Percentiles rank a stretch among this genome's conserved stretches.
Evolutionary conservation across 2,329 filamentous ascomycete species (phyloP).

Genomic region (Sphaerulina musiva): DNA sequence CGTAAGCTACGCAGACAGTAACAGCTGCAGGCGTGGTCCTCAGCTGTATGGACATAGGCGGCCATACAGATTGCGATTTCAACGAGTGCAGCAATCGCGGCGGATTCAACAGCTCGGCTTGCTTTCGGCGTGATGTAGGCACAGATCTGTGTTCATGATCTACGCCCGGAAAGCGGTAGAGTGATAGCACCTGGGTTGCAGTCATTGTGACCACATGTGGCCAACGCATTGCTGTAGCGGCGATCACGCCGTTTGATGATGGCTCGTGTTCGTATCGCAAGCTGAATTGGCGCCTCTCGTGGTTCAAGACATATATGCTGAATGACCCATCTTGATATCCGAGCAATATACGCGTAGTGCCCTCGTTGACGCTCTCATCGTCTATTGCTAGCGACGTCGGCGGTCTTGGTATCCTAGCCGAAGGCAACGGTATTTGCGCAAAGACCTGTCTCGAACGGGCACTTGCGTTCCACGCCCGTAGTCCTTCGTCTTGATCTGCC

Average conservation of each 20-base stretch:
- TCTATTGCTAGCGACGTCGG: constrained; percentile 64
- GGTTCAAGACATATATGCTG: constrained; percentile 58
- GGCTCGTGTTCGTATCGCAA: constrained; percentile 54
- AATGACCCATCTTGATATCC: constrained; percentile 69
- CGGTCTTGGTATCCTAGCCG: constrained; percentile 12
- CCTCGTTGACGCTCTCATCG: constrained; percentile 33
- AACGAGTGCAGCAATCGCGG: constrained; percentile 68
- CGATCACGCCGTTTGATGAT: constrained; percentile 57
- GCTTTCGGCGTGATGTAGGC: background rate
- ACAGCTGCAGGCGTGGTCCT: constrained; percentile 58
- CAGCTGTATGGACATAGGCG: constrained; percentile 76
- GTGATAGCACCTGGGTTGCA: constrained; percentile 62
- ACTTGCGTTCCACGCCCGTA: constrained; percentile 73
- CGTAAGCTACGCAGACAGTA: constrained; percentile 81
- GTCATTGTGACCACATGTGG: constrained; percentile 78
- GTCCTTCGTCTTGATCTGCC: constrained; percentile 60
- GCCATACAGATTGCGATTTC: constrained; percentile 69
- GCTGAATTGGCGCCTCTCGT: constrained; percentile 40
- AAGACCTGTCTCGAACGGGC: constrained; percentile 49
- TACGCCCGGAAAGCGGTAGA: constrained; percentile 49
- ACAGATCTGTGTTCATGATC: background rate
- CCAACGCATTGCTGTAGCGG: constrained; percentile 62
- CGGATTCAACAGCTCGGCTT: constrained; percentile 21
- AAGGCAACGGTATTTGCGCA: constrained; percentile 39
- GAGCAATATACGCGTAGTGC: constrained; percentile 46